Conservation (phyloP, 1,139 yeast species). For the Candida mesenterica region DNA sequence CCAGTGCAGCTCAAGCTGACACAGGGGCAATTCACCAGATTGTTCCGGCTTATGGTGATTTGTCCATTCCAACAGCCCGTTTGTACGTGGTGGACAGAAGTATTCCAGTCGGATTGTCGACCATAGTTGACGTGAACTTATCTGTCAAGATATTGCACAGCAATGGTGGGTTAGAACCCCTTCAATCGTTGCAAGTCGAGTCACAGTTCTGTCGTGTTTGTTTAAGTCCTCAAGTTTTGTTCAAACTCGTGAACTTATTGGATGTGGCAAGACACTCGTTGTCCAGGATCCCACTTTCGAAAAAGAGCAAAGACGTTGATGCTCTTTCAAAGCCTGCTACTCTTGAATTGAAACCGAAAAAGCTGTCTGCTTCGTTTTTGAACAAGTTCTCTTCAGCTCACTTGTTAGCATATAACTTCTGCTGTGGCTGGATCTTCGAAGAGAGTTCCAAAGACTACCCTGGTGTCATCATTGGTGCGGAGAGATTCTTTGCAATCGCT, state of each 20-base stretch:
- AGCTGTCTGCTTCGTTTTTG: conserved; percentile 11
- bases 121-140: conserved; percentile 42
- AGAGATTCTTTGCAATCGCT: conserved; percentile 61
- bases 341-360: neutral
- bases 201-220: conserved; percentile 59
- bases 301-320: neutral
- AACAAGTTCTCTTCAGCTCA: conserved; percentile 50
- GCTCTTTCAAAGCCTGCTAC: neutral
- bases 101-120: conserved; percentile 45
- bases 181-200: conserved; percentile 53
- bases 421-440: conserved; percentile 73
- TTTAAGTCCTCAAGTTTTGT: conserved; percentile 51
- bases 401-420: conserved; percentile 62
- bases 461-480: conserved; percentile 78
- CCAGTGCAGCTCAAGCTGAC: conserved; percentile 11
- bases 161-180: conserved; percentile 17
- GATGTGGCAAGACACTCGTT: conserved; percentile 13
- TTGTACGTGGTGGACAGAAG: conserved; percentile 35
- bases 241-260: conserved; percentile 30
- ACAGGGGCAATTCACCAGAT: conserved; percentile 5
- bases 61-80: conserved; percentile 42
- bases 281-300: neutral
- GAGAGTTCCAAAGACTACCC: conserved; percentile 45
- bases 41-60: conserved; percentile 37
- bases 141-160: conserved; percentile 38